phyloP scores from a whole-genome alignment of 1,139 yeast species.

The Yamadazyma atmosphaerica region DNA sequence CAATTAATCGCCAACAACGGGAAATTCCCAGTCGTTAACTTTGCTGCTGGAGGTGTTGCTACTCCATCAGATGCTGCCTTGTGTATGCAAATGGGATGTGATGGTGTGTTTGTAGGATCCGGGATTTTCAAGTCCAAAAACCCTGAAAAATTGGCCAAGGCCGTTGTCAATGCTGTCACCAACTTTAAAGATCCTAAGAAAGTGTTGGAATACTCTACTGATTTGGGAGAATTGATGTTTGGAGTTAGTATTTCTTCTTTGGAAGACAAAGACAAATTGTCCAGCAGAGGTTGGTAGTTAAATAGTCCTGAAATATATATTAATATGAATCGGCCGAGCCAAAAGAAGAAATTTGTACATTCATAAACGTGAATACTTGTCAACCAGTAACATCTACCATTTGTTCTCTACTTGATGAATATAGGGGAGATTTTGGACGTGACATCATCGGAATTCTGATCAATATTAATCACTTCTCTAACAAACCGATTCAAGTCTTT shows the following conservation, averaged over 20 bases:
- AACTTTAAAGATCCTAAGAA: constrained; percentile 65
- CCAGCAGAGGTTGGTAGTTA: constrained; percentile 53
- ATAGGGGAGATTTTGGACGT: constrained; percentile 13
- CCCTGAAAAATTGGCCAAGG: constrained; percentile 75
- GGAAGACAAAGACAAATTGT: constrained; percentile 47
- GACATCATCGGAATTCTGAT: constrained; percentile 16
- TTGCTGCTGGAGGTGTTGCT: constrained; percentile 91
- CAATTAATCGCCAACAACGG: constrained; percentile 55
- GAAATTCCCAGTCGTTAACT: constrained; percentile 79
- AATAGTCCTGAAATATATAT: background rate
- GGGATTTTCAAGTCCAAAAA: constrained; percentile 79
- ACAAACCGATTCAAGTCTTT: constrained; percentile 42
- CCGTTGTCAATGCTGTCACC: constrained; percentile 82
- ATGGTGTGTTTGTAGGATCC: constrained; percentile 89
- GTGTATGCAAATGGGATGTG: constrained; percentile 90
- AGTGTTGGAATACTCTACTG: constrained; percentile 70
- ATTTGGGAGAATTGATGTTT: constrained; percentile 75
- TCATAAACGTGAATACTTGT: too few relatives aligned
- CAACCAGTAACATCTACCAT: too few relatives aligned
- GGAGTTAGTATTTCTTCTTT: constrained; percentile 61
- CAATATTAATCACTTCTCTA: constrained; percentile 33
- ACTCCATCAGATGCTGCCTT: constrained; percentile 89
- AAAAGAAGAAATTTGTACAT: too few relatives aligned
- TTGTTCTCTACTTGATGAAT: constrained; percentile 11
- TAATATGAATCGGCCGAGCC: constrained; percentile 1